phyloP scores from a whole-genome alignment of 164 flowering plant genomes.

The Nelumbo lutea region DNA sequence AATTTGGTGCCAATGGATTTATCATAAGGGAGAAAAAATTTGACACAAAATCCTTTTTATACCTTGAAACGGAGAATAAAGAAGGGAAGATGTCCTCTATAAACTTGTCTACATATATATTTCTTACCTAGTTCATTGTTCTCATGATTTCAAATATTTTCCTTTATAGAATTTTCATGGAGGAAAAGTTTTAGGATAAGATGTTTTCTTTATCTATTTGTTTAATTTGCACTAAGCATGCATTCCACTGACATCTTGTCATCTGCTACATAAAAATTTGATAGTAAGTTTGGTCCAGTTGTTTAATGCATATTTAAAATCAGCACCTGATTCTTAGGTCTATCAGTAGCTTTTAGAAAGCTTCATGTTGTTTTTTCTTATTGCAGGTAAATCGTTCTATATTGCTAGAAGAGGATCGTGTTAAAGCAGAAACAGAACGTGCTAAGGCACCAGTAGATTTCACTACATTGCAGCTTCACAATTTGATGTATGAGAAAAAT shows the following conservation, averaged over 20 bases:
- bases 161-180: background rate
- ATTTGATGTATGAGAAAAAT: slow-evolving; percentile 91
- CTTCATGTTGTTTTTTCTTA: background rate
- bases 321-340: background rate
- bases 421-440: slow-evolving; percentile 78
- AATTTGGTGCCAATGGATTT: too few species aligned
- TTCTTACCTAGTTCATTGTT: too few species aligned
- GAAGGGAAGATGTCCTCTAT: too few species aligned
- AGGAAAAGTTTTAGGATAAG: background rate
- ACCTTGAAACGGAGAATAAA: too few species aligned
- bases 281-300: background rate
- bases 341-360: background rate
- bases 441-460: slow-evolving; percentile 96
- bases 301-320: background rate
- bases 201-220: background rate
- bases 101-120: too few species aligned
- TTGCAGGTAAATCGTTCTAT: slow-evolving; percentile 74
- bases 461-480: slow-evolving; percentile 90
- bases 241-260: background rate
- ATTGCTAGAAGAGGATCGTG: slow-evolving; percentile 79
- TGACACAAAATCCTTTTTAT: too few species aligned
- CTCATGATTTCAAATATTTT: background rate
- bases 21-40: too few species aligned
- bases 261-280: too few species aligned
- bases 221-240: background rate